These are phyloP conservation scores for Lipomyces orientalis DNA, from an alignment of 805 yeast genomes.

Conservation along the genomic window DNA sequence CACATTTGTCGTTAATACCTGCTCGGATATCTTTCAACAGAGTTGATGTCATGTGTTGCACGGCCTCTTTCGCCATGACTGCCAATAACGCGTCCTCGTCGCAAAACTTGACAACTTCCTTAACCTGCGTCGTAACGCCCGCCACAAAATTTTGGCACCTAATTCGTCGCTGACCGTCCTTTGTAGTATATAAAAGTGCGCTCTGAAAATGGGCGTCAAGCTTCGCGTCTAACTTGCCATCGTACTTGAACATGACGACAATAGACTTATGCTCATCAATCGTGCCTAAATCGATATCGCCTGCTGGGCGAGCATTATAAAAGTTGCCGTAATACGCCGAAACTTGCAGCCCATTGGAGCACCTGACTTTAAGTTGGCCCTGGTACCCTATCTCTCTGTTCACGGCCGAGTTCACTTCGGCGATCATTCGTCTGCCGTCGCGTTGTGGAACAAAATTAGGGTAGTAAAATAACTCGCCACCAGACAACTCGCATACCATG, in stretches of 20 bases:
- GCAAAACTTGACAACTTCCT: slow-evolving; percentile 76
- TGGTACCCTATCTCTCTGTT: slow-evolving; percentile 69
- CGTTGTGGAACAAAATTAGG: slow-evolving; percentile 67
- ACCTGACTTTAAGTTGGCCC: slow-evolving; percentile 81
- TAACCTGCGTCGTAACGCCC: slow-evolving; percentile 75
- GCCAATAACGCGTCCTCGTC: slow-evolving; percentile 72
- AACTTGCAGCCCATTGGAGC: slow-evolving; percentile 86
- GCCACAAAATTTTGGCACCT: slow-evolving; percentile 85
- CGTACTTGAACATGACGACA: slow-evolving; percentile 75
- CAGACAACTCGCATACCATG: slow-evolving; percentile 64
- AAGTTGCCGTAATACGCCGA: slow-evolving; percentile 72
- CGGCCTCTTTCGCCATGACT: slow-evolving; percentile 50
- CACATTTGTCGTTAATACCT: slow-evolving; percentile 59
- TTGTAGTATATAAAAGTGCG: slow-evolving; percentile 82
- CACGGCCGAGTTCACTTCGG: slow-evolving; percentile 53
- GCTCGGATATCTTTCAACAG: slow-evolving; percentile 55
- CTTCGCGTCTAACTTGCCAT: slow-evolving; percentile 70
- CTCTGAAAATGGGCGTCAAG: slow-evolving; percentile 89
- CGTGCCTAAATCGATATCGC: slow-evolving; percentile 74
- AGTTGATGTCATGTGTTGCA: slow-evolving; percentile 30
- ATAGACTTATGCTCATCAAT: slow-evolving; percentile 67
- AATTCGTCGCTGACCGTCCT: slow-evolving; percentile 77
- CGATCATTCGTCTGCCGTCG: slow-evolving; percentile 70
- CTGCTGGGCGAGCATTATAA: slow-evolving; percentile 42
- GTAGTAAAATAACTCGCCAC: slow-evolving; percentile 72